A percentile compares a stretch with the other conserved stretches of the same genome.
These are phyloP conservation scores for Colletotrichum phormii DNA, from an alignment of 2,329 filamentous ascomycete genomes.

Conservation along the genomic window DNA sequence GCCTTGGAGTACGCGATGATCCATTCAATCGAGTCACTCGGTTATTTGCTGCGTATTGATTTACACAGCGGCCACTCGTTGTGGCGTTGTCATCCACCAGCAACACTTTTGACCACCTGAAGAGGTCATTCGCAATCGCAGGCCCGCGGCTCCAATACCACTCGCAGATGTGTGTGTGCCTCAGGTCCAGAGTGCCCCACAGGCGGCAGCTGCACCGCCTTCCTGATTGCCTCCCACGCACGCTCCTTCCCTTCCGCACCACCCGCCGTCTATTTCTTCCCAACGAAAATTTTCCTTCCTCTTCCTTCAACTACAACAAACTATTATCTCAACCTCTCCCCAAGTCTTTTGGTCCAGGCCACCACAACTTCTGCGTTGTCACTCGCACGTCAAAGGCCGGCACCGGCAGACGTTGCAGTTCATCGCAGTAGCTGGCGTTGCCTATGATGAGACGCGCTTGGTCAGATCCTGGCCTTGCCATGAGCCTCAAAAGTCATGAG, in stretches of 20 bases:
- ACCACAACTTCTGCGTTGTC: not conserved
- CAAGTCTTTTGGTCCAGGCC: too few relatives aligned
- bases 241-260: not conserved
- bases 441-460: not conserved
- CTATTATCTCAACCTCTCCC: not conserved
- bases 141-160: not conserved
- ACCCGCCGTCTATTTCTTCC: not conserved
- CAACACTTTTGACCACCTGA: too few relatives aligned
- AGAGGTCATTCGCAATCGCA: not conserved
- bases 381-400: not conserved
- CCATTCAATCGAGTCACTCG: too few relatives aligned
- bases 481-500: not conserved
- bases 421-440: not conserved
- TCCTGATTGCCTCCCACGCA: not conserved
- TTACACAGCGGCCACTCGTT: too few relatives aligned
- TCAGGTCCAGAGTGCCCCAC: not conserved
- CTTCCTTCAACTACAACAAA: not conserved
- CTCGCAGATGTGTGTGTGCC: not conserved
- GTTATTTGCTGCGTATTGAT: too few relatives aligned
- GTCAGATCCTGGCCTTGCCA: not conserved
- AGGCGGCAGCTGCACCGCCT: not conserved
- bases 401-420: not conserved
- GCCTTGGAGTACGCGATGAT: too few relatives aligned
- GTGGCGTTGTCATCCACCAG: too few relatives aligned
- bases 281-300: not conserved